A percentile compares a stretch with the other conserved stretches of the same genome.
phyloP scores from a whole-genome alignment of 2,329 filamentous ascomycete species.

The Aspergillus intermedius region DNA sequence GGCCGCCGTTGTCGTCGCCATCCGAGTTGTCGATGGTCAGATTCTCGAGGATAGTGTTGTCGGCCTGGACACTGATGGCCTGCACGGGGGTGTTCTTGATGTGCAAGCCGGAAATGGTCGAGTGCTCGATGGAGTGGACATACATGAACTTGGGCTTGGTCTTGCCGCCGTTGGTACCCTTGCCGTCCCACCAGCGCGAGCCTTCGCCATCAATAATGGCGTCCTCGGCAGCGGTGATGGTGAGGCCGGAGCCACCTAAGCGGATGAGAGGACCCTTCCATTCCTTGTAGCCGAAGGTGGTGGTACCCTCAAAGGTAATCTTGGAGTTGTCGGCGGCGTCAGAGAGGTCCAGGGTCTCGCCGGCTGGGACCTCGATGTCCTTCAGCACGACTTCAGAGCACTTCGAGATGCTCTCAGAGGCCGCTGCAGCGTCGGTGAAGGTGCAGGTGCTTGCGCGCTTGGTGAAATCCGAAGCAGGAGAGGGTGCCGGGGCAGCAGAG shows the following conservation, averaged over 20 bases:
- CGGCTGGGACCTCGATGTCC: conserved; percentile 51
- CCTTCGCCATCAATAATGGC: conserved; percentile 53
- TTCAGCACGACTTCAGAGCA: conserved; percentile 52
- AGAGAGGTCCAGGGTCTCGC: conserved; percentile 54
- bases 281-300: conserved; percentile 60
- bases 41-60: conserved; percentile 45
- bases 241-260: conserved; percentile 52
- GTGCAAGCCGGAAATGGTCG: conserved; percentile 24
- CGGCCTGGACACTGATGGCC: conserved; percentile 35
- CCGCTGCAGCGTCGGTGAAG: conserved; percentile 47
- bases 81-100: conserved; percentile 32
- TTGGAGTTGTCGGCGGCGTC: conserved; percentile 43
- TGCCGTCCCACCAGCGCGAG: conserved; percentile 54
- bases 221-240: conserved; percentile 47
- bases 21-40: conserved; percentile 54
- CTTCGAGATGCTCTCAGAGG: conserved; percentile 43
- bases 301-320: conserved; percentile 59
- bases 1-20: conserved; percentile 41
- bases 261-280: conserved; percentile 60
- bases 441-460: conserved; percentile 43
- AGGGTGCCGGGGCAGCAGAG: conserved; percentile 18
- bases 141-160: conserved; percentile 61
- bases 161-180: conserved; percentile 55
- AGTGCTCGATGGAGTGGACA: conserved; percentile 29
- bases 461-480: conserved; percentile 16